These are phyloP conservation scores for Crucibulum laeve DNA, from an alignment of 768 basidiomycete species.

Conservation along the genomic window DNA sequence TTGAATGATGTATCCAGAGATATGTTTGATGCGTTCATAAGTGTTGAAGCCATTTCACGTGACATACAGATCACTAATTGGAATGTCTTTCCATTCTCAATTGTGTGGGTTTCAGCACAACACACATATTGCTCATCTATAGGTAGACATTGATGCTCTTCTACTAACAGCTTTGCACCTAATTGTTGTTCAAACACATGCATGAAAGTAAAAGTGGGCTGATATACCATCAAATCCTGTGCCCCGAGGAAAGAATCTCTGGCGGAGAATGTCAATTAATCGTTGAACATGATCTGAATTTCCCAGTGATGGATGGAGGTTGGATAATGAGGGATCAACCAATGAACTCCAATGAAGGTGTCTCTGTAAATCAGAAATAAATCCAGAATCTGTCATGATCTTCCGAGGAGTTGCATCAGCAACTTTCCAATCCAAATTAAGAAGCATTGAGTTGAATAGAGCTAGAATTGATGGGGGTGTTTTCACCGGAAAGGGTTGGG, in stretches of 20 bases:
- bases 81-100: slow-evolving; percentile 5
- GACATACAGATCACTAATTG: slow-evolving; percentile 20
- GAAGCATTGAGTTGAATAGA: slow-evolving; percentile 10
- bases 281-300: slow-evolving; percentile 15
- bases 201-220: not conserved
- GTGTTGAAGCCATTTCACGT: slow-evolving; percentile 10
- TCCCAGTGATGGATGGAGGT: not conserved
- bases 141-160: not conserved
- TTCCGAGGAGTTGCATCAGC: slow-evolving; percentile 22
- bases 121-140: slow-evolving; percentile 13
- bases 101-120: slow-evolving; percentile 9
- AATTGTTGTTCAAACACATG: slow-evolving; percentile 1
- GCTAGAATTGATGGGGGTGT: slow-evolving; percentile 6
- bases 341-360: slow-evolving; percentile 13
- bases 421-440: slow-evolving; percentile 16
- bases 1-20: no score
- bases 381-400: slow-evolving; percentile 17
- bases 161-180: slow-evolving; percentile 8
- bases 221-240: slow-evolving; percentile 18
- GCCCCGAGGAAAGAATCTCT: slow-evolving; percentile 12
- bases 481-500: not conserved
- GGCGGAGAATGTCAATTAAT: slow-evolving; percentile 13
- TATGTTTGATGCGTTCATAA: slow-evolving; percentile 6
- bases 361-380: slow-evolving; percentile 10
- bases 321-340: not conserved